Percentiles rank a stretch among this genome's conserved stretches.
These are phyloP conservation scores for Penicillium maclennaniae DNA, from an alignment of 495 filamentous ascomycete species.

Conservation along the genomic window DNA sequence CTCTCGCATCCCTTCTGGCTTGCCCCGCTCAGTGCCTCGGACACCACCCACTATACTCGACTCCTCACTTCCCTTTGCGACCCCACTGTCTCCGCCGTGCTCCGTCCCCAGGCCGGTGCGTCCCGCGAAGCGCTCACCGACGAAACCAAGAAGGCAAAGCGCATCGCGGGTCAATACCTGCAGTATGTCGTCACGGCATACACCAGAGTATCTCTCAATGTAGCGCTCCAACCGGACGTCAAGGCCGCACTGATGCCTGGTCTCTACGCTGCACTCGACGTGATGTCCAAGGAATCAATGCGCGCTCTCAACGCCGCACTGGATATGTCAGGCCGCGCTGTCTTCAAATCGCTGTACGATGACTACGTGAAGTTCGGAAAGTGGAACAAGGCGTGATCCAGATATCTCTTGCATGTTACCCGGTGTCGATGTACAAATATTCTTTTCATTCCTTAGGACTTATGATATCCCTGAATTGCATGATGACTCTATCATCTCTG, in stretches of 20 bases:
- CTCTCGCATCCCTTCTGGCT: slow-evolving; percentile 45
- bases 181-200: slow-evolving; percentile 70
- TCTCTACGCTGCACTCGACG: slow-evolving; percentile 66
- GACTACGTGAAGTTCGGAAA: slow-evolving; percentile 66
- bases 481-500: not conserved
- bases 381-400: slow-evolving; percentile 55
- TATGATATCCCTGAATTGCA: slow-evolving; percentile 33
- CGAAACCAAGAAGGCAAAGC: slow-evolving; percentile 69
- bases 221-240: slow-evolving; percentile 53
- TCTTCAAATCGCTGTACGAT: slow-evolving; percentile 69
- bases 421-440: slow-evolving; percentile 19
- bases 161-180: slow-evolving; percentile 71
- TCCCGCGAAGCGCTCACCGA: slow-evolving; percentile 59
- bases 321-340: slow-evolving; percentile 61
- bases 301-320: slow-evolving; percentile 64
- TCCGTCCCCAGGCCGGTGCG: slow-evolving; percentile 38
- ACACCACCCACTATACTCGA: slow-evolving; percentile 63
- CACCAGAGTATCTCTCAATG: slow-evolving; percentile 59
- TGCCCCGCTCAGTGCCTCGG: slow-evolving; percentile 39
- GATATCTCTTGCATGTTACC: not conserved
- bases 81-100: slow-evolving; percentile 69
- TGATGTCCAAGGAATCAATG: slow-evolving; percentile 61
- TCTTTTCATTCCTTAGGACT: slow-evolving; percentile 14
- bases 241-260: slow-evolving; percentile 68
- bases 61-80: slow-evolving; percentile 75